Conservation (phyloP, 129 eudicot species). For the Centaurea solstitialis region DNA sequence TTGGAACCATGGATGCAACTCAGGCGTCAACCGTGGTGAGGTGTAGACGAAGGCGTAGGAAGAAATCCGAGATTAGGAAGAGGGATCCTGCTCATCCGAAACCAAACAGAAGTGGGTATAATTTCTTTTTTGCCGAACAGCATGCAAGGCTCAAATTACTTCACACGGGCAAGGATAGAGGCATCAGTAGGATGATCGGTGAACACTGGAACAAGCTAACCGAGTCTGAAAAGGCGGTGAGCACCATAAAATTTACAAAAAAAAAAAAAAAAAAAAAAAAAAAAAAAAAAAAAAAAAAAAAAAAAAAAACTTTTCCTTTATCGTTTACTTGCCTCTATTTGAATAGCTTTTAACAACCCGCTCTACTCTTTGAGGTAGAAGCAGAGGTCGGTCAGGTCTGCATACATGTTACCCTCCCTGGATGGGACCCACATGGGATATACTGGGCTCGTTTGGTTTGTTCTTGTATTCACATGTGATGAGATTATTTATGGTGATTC, state of each 20-base stretch:
- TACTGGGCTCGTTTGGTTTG: not conserved
- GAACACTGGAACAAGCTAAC: conserved; percentile 82
- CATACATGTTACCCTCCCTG: too few relatives aligned
- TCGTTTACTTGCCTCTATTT: too few relatives aligned
- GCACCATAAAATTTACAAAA: not conserved
- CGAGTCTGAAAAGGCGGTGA: conserved; percentile 66
- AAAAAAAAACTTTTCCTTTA: not conserved
- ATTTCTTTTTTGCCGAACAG: conserved; percentile 93
- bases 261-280: not conserved
- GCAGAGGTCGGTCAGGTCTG: too few relatives aligned
- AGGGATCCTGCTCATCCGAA: conserved; percentile 95
- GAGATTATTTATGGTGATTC: not conserved
- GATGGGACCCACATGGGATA: too few relatives aligned
- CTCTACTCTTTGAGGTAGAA: too few relatives aligned
- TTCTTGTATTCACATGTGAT: not conserved
- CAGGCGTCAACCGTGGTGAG: conserved; percentile 36
- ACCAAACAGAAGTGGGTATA: conserved; percentile 94
- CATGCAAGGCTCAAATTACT: conserved; percentile 79
- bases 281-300: too few relatives aligned
- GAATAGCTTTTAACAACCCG: too few relatives aligned
- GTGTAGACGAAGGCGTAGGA: conserved; percentile 75
- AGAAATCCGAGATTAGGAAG: conserved; percentile 77
- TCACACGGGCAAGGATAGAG: conserved; percentile 76
- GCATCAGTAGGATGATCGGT: conserved; percentile 89
- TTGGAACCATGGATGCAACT: conserved; percentile 11